Evolutionary conservation across 2,329 filamentous ascomycete genomes (phyloP), one percentile per base, ranked within the genome.

Genomic region (Alternaria sp.): DNA sequence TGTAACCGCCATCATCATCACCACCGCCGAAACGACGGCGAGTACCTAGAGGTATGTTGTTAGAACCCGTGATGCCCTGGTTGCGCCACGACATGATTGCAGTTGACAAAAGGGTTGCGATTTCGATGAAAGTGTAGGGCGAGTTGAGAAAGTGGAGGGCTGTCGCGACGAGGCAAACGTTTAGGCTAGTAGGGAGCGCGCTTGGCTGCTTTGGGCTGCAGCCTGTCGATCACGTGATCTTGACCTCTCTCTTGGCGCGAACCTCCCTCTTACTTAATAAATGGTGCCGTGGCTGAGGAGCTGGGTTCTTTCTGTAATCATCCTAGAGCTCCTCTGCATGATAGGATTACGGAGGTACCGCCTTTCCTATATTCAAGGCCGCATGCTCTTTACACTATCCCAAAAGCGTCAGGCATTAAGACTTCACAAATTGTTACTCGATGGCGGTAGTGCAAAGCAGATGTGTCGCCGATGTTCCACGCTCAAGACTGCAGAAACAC

Each of bases 1-100:
- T 79, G 71, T 81, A 81, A 64, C 76, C 79, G 60, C 75, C 78
- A 59, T 82, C 82, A 51, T 80, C 80, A 49, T 87, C 89, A 68
- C 87, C 91, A 68, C 87, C 91, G 62, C 88, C 90, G 71, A 96
- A 93, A 63, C 94, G 91, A 73, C 91, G 88, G 68, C 88, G 87
- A 71, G 88, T 96, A 53, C 95, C 95, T 63, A 99, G 84, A 62
- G 95, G 95, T 73, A 99, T 96, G 76, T 97, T 98, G 82, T 99
- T 99, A 44, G 96, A 98, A 53, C 95, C 95, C 20, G 95, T 99
- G 78, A 97, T 96, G 71, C 95, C 95, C 75, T 88, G 85, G 66
- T 85, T 86, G 75, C 88, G 85, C 87, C 87, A 89, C 78, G 87
- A 81, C 88, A 89, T 89, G 42, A 46, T 81, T 66, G 58, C 59